phyloP scores from a whole-genome alignment of 2,329 filamentous ascomycete genomes.

The Venturia oleaginea region DNA sequence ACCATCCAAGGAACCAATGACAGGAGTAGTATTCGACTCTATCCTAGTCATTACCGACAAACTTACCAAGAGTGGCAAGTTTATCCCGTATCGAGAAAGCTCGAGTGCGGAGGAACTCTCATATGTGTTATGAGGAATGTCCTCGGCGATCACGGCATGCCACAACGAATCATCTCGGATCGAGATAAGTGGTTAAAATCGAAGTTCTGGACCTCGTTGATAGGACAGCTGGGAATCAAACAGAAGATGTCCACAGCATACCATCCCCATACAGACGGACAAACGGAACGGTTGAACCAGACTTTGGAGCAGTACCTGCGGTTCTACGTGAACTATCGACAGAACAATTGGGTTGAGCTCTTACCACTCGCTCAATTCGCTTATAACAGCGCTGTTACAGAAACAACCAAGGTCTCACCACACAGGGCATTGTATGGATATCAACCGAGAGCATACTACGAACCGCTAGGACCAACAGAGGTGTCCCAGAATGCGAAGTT shows the following conservation, averaged over 20 bases:
- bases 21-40: neutral
- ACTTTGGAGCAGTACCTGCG: constrained; percentile 16
- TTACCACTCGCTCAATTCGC: constrained; percentile 16
- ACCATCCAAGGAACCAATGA: neutral
- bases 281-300: constrained; percentile 18
- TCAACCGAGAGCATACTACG: neutral
- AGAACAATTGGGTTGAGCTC: constrained; percentile 16
- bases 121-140: constrained; percentile 13
- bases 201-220: constrained; percentile 16
- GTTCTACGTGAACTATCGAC: constrained; percentile 15
- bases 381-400: constrained; percentile 14
- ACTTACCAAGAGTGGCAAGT: constrained; percentile 14
- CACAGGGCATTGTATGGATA: constrained; percentile 6
- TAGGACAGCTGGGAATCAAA: constrained; percentile 12
- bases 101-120: neutral
- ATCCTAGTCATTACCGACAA: constrained; percentile 13
- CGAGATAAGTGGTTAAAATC: constrained; percentile 16
- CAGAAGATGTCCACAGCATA: constrained; percentile 18
- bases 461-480: neutral
- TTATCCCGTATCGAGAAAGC: constrained; percentile 7
- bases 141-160: constrained; percentile 14
- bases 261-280: constrained; percentile 19
- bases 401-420: neutral
- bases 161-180: constrained; percentile 15
- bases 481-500: neutral